These are phyloP conservation scores for Corynascus novoguineensis DNA, from an alignment of 495 filamentous ascomycete species.

Conservation along the genomic window DNA sequence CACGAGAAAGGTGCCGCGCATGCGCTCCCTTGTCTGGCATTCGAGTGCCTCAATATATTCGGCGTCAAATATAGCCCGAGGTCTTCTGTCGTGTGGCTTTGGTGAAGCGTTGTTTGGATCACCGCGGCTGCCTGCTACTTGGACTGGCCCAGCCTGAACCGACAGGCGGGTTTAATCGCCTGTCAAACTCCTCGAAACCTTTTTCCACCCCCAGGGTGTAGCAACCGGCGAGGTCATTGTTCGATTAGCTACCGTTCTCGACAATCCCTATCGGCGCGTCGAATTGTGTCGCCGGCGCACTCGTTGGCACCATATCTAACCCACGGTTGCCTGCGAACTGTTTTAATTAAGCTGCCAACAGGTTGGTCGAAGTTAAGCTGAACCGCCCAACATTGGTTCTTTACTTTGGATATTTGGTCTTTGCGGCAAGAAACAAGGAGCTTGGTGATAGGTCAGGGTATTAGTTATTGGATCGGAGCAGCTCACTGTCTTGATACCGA, in stretches of 20 bases:
- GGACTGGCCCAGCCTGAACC: constrained; percentile 15
- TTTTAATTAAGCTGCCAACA: background rate
- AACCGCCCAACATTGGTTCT: background rate
- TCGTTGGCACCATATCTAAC: constrained; percentile 18
- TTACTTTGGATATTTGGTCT: background rate
- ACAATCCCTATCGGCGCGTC: constrained; percentile 20
- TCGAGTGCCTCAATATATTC: constrained; percentile 8
- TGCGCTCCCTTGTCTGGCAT: background rate
- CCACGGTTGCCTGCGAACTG: background rate
- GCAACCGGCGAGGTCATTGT: constrained; percentile 24
- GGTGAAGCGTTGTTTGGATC: constrained; percentile 21
- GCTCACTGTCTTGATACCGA: constrained; percentile 11
- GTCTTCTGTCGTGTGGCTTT: constrained; percentile 23
- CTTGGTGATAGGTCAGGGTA: too few species aligned
- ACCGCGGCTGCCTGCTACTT: constrained; percentile 18
- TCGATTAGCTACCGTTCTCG: constrained; percentile 29
- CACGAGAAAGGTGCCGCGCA: constrained; percentile 3
- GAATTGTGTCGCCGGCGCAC: constrained; percentile 15
- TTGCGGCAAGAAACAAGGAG: too few species aligned
- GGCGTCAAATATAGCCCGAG: constrained; percentile 26
- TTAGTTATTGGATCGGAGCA: too few species aligned
- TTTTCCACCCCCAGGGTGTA: constrained; percentile 22
- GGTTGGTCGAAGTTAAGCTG: background rate
- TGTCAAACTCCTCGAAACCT: constrained; percentile 28
- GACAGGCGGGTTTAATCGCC: constrained; percentile 29